Evolutionary conservation across 176 grass and related monocot species (phyloP), one percentile per base, ranked within the genome.

Genomic region (Olyra latifolia): DNA sequence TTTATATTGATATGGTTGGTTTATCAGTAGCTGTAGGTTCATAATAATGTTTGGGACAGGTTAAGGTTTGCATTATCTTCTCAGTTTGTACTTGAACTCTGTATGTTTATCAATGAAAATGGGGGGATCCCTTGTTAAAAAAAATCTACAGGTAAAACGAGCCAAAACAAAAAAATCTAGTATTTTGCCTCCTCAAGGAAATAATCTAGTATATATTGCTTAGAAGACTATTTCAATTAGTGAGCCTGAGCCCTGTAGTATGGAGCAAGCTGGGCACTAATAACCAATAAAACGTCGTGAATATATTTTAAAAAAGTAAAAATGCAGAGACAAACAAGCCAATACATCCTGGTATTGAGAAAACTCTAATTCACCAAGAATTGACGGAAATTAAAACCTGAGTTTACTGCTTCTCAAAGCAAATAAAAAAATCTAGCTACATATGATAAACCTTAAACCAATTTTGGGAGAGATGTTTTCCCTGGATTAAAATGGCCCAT

Each of bases 241-340:
- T n/a, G 11, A 35, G 19, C 32, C 27, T 28, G 6, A 79, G 15
- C 55, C 15, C 38, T 69, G 16, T 43, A 42, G 3, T 72, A 53
- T 78, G 68, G 17, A 85, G 38, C 13, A 70, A 32, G 55, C 42
- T 82, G 23, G 39, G 22, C 35, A 67, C 41, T 62, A 29, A 78
- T 64, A 62, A 71, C 67, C 17, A 39, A 69, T 8, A 72, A 49
- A 61, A 30, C 15, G 4, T 81, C 7, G 4, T 30, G 53, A 57
- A 11, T 47, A 42, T 61, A 35, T 35, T 35, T 69, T 29, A 10
- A 23, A 68, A 10, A 2, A 28, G n/a, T 29, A 73, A 10, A 40
- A 29, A 43, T 17, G 19, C 5, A 82, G 20, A 40, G 58, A 25
- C 25, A 72, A 62, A 9, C 45, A 10, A 16, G 10, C 41, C 48